Base-by-base conservation (phyloP, 257 asterid species). In the Ballota nigra region DNA sequence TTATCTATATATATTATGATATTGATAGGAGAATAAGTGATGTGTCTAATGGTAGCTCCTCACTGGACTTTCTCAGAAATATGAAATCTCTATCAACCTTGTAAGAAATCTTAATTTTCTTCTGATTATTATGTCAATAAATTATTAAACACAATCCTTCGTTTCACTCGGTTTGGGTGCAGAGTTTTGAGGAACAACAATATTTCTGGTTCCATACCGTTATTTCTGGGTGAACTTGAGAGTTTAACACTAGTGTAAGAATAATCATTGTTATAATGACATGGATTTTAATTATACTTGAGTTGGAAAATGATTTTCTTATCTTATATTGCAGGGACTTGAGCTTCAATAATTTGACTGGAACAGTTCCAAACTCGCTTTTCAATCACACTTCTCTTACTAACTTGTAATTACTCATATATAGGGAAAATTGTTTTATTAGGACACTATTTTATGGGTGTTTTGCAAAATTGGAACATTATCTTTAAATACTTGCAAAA, bases 281-380 rank as follows among this genome's bases (percentile, higher is more conserved):
- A 7, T 52, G 11, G 2, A 19, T 52, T 52, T 18, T 33, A 19
- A 7, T 6, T 52, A 18, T 52, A 8, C 53, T n/a, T 52, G 38
- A 19, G 13, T 19, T 20, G 1, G 13, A 52, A 52, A 4, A 71
- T 65, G 13, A 52, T 8, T 28, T 23, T n/a, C 4, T 57, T 29
- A 61, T 59, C 61, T 19, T 61, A 23, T 65, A 77, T 76, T 72
- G 71, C 87, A 90, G 98, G 86, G 98, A 92, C 78, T 85, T 92
- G 87, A 92, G 98, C 88, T 90, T 87, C 95, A 92, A 92, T 80
- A 84, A 79, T 77, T 79, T 92, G 79, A 79, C 82, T 1, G 98
- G 91, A 57, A 26, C 62, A 59, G 63, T 86, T 57, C 91, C 96
- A 29, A 83, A 79, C 20, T 72, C 75, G 12, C 86, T 92, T 70